Base-by-base conservation (phyloP, 2,329 filamentous ascomycete genomes). In the Grosmannia serpens region DNA sequence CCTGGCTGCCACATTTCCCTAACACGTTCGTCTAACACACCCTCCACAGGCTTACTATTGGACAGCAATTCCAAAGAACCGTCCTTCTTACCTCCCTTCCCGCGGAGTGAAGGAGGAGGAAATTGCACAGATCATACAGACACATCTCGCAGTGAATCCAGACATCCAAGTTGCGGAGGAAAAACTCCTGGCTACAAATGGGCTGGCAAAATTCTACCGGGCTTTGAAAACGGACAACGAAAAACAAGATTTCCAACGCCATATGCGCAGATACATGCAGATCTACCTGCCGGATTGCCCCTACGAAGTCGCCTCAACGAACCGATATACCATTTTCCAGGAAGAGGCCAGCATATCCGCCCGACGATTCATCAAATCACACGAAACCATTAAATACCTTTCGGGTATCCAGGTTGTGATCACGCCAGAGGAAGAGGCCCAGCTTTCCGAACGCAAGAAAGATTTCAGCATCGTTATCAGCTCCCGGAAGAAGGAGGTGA, bases 401-500 rank as follows among this genome's bases (percentile, higher is more conserved):
- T 87, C 84, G 9, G 94, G 94, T 2, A 94, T 95, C 15, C 88
- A 96, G 67, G 92, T 99, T 27, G 82, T 88, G 46, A 94, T 99
- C 75, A 95, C 91, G 0, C 85, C 88, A 35, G 88, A 96, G 69
- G 92, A 99, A 70, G 94, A 97, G 69, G 81, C 84, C 61, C 84
- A 88, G 59, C 81, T 97, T 59, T 87, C 90, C 29, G 73, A 85
- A 62, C 86, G 85, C 60, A 88, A 94, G 69, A 91, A 92, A 68
- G 94, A 99, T 69, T 99, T 99, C 70, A 96, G 91, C 70, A 91
- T 99, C 63, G 91, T 99, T 35, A 88, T 96, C 68, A 96, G 91
- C 62, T 92, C 90, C 64, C 82, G 94, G 60, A 92, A 88, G 73
- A 96, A 95, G 73, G 87, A 87, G 61, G 88, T 91, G 33, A 95